A percentile compares a stretch with the other conserved stretches of the same genome.
These are phyloP conservation scores for Primulina tabacum DNA, from an alignment of 257 asterid genomes.

Conservation along the genomic window DNA sequence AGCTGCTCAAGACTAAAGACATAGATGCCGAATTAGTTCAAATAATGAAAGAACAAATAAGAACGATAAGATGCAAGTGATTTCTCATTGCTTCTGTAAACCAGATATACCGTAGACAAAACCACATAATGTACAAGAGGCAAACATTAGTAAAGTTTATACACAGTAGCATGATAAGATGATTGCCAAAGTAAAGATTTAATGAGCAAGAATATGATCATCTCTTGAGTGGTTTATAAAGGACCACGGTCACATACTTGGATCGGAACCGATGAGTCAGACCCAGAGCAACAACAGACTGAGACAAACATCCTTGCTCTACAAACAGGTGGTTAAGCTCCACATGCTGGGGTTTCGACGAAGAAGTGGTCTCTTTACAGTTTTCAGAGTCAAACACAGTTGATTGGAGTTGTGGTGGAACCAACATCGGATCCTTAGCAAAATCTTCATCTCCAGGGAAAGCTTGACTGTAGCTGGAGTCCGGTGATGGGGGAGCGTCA, in stretches of 20 bases:
- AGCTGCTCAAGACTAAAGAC: background rate
- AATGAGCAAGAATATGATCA: constrained; percentile 26
- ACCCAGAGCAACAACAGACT: constrained; percentile 77
- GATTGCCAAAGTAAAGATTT: constrained; percentile 21
- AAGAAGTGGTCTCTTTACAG: constrained; percentile 34
- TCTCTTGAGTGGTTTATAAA: constrained; percentile 81
- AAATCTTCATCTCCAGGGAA: constrained; percentile 72
- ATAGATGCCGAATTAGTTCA: background rate
- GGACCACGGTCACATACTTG: constrained; percentile 83
- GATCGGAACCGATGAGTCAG: constrained; percentile 76
- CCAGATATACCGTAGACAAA: constrained; percentile 22
- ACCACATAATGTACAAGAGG: constrained; percentile 29
- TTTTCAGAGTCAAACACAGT: constrained; percentile 42
- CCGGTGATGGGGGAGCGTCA: constrained; percentile 88
- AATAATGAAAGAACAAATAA: background rate
- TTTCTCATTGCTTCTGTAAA: constrained; percentile 20
- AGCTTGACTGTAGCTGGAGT: constrained; percentile 62
- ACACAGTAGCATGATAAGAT: background rate
- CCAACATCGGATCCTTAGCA: constrained; percentile 65
- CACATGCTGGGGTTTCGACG: constrained; percentile 70
- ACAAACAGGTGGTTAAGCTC: constrained; percentile 82
- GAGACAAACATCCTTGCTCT: constrained; percentile 71
- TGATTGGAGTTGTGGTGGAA: constrained; percentile 75
- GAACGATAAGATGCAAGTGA: background rate
- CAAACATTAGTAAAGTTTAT: constrained; percentile 6